Conservation (phyloP, 306 rosid species). For the Fagus crenata region DNA sequence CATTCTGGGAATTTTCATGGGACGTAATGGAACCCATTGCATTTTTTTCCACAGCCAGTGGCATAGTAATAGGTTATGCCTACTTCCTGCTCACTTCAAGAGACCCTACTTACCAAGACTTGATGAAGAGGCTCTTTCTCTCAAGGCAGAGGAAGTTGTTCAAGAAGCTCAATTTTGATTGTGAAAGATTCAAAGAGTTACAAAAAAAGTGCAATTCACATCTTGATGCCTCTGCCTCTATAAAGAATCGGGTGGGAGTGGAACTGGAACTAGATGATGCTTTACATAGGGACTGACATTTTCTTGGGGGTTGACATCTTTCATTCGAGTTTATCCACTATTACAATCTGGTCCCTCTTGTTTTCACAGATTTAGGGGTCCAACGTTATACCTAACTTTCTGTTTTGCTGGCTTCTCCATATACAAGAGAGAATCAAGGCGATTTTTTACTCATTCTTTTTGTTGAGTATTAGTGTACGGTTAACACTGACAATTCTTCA, state of each 20-base stretch:
- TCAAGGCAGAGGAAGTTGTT: constrained; percentile 80
- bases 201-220: constrained; percentile 49
- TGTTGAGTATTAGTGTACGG: too few relatives aligned
- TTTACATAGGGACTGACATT: constrained; percentile 42
- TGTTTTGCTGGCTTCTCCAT: not conserved
- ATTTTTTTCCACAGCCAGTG: constrained; percentile 65
- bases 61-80: constrained; percentile 82
- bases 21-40: constrained; percentile 96
- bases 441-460: not conserved
- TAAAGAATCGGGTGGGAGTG: constrained; percentile 58
- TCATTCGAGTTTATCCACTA: not conserved
- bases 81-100: constrained; percentile 90
- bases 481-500: not conserved
- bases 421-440: not conserved
- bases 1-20: constrained; percentile 99
- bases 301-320: not conserved
- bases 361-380: constrained; percentile 26
- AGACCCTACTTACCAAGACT: constrained; percentile 89
- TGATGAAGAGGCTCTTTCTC: constrained; percentile 79
- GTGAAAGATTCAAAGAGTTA: constrained; percentile 57
- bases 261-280: constrained; percentile 69
- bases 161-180: constrained; percentile 61
- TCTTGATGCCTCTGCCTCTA: constrained; percentile 50
- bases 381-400: not conserved
- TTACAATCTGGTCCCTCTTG: constrained; percentile 20